Evolutionary conservation across 78 protist genomes (phyloP), one percentile per base, ranked within the genome.

Genomic region (Dictyostelium firmibasis): DNA sequence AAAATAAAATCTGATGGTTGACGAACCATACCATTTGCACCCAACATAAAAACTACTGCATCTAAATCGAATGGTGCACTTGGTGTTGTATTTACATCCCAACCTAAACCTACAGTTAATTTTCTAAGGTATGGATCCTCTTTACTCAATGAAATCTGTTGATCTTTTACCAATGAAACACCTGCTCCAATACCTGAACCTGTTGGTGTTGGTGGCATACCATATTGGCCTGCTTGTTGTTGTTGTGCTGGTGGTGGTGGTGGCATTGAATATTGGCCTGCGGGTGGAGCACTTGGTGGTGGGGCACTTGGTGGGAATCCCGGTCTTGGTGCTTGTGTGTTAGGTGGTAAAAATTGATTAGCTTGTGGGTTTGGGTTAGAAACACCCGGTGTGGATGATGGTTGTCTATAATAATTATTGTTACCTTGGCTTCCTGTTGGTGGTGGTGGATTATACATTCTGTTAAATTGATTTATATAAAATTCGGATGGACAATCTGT

Each of bases 391-490:
- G 94, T 89, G 11, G 94, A 89, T 18, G 25, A 31, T 69, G 94
- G 94, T 89, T 89, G 94, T 89, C 94, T 89, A 69, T 89, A 89
- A 81, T 89, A 89, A 43, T 29, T 89, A 20, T n/a, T 33, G 0
- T 7, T 44, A 36, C 86, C 83, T 81, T 76, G 41, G 25, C 23
- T 4, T 14, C 27, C 27, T 0, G 27, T 16, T 62, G 86, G 94
- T 29, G 94, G 94, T 89, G 94, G 94, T 81, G 94, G 94, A 81
- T 89, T 89, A 70, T 89, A 89, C 94, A 89, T 89, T 10, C 1
- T 76, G 3, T 76, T 57, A 20, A 20, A 5, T 57, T 57, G 16
- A 16, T 50, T 57, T 57, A 53, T 53, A 18, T 53, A 20, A 53
- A 53, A 18, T 16, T 53, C 64, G 25, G 64, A 18, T 38, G 4